A percentile compares a stretch with the other conserved stretches of the same genome.
Evolutionary conservation across 2,329 filamentous ascomycete genomes (phyloP).

Genomic region (Falciphora oryzae): DNA sequence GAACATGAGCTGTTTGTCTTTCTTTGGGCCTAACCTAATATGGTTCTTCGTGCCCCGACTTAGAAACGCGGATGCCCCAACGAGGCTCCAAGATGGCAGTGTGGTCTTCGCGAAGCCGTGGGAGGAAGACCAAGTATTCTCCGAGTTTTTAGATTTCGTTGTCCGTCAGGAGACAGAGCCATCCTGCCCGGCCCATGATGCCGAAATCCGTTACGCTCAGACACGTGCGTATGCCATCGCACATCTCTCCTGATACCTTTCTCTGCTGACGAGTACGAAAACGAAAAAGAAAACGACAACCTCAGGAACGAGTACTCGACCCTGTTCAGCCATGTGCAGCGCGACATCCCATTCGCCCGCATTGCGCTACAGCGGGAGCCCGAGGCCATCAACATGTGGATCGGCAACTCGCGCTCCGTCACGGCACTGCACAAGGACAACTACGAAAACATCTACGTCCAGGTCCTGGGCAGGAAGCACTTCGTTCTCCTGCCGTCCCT

Average conservation of each 20-base stretch:
- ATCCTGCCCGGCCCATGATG: conserved; percentile 19
- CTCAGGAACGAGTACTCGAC: conserved; percentile 64
- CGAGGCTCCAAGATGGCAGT: conserved; percentile 25
- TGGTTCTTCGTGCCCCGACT: background rate
- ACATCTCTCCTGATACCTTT: conserved; percentile 6
- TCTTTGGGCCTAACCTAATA: background rate
- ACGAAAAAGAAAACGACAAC: conserved; percentile 70
- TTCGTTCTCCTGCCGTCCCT: conserved; percentile 70
- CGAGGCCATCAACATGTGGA: conserved; percentile 79
- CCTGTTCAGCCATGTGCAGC: conserved; percentile 58
- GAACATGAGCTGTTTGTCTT: background rate
- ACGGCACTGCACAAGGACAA: conserved; percentile 77
- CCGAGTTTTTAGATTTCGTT: conserved; percentile 56
- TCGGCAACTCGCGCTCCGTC: conserved; percentile 64
- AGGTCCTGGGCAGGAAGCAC: conserved; percentile 66
- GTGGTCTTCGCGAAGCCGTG: conserved; percentile 65
- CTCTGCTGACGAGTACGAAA: background rate
- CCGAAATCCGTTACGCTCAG: conserved; percentile 65
- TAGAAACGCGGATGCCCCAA: conserved; percentile 49
- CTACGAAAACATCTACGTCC: conserved; percentile 81
- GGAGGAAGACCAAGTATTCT: conserved; percentile 59
- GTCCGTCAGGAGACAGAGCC: conserved; percentile 46
- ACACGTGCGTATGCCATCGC: conserved; percentile 48
- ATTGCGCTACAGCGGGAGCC: conserved; percentile 61
- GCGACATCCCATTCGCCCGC: conserved; percentile 63